Evolutionary conservation across 1,284 basidiomycete species (phyloP).

Genomic region (Meira miltonrushii): DNA sequence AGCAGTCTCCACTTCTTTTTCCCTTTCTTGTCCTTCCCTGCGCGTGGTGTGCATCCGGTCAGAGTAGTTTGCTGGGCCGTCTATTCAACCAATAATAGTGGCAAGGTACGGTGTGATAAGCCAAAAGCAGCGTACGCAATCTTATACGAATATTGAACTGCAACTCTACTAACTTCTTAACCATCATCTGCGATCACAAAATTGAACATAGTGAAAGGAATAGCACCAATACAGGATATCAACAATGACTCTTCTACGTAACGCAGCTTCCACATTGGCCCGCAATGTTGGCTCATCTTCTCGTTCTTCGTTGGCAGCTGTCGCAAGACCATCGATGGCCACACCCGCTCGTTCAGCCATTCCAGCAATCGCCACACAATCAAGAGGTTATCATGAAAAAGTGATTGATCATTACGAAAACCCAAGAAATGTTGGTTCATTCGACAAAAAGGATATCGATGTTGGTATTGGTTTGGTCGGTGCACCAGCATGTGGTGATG

Average conservation of each 20-base stretch:
- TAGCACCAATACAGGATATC: neutral
- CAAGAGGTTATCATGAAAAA: conserved; percentile 49
- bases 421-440: conserved; percentile 66
- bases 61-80: too few relatives aligned
- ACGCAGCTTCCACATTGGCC: neutral
- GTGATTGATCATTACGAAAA: conserved; percentile 53
- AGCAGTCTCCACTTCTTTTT: too few relatives aligned
- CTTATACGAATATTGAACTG: too few relatives aligned
- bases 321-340: conserved; percentile 24
- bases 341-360: conserved; percentile 16
- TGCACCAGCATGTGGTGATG: conserved; percentile 87
- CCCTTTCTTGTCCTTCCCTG: too few relatives aligned
- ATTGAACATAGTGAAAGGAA: neutral
- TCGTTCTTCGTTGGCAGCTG: conserved; percentile 17
- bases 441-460: conserved; percentile 81
- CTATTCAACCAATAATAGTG: too few relatives aligned
- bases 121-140: too few relatives aligned
- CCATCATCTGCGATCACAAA: too few relatives aligned
- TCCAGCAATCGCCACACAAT: conserved; percentile 23
- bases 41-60: too few relatives aligned
- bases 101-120: too few relatives aligned
- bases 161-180: too few relatives aligned
- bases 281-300: neutral
- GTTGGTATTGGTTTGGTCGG: conserved; percentile 98
- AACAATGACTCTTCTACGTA: neutral